Evolutionary conservation across 768 basidiomycete genomes (phyloP).

Genomic region (Xerocomus potaroensis): DNA sequence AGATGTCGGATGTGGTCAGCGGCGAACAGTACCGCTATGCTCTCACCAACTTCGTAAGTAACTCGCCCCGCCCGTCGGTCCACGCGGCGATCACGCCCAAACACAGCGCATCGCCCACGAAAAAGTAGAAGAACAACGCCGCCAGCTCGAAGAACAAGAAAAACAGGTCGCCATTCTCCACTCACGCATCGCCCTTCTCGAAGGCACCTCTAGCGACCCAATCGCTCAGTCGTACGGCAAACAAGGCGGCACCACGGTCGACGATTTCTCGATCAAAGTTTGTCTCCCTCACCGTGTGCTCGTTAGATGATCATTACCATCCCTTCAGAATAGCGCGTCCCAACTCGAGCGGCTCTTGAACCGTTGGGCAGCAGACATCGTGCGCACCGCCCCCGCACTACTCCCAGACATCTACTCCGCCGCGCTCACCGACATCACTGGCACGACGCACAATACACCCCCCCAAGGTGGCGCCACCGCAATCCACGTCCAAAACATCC

Average conservation of each 20-base stretch:
- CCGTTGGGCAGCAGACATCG: constrained; percentile 79
- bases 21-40: constrained; percentile 80
- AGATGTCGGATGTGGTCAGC: constrained; percentile 32
- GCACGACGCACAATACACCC: constrained; percentile 36
- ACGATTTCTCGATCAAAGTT: constrained; percentile 88
- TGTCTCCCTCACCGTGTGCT: constrained; percentile 15
- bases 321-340: constrained; percentile 66
- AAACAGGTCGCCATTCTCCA: constrained; percentile 72
- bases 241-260: constrained; percentile 62
- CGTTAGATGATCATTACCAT: not conserved
- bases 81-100: not conserved
- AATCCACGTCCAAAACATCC: constrained; percentile 74
- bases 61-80: not conserved
- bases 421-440: constrained; percentile 54
- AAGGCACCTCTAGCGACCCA: constrained; percentile 51
- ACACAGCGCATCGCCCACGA: constrained; percentile 79
- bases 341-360: constrained; percentile 81
- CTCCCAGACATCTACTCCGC: constrained; percentile 54
- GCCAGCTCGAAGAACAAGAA: constrained; percentile 79
- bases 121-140: constrained; percentile 79
- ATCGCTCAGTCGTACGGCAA: constrained; percentile 26
- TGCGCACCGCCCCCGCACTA: constrained; percentile 52
- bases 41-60: constrained; percentile 71
- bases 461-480: constrained; percentile 45
- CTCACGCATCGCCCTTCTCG: constrained; percentile 65